A percentile compares a stretch with the other conserved stretches of the same genome.
Evolutionary conservation across 257 asterid genomes (phyloP).

Genomic region (Rehmannia glutinosa): DNA sequence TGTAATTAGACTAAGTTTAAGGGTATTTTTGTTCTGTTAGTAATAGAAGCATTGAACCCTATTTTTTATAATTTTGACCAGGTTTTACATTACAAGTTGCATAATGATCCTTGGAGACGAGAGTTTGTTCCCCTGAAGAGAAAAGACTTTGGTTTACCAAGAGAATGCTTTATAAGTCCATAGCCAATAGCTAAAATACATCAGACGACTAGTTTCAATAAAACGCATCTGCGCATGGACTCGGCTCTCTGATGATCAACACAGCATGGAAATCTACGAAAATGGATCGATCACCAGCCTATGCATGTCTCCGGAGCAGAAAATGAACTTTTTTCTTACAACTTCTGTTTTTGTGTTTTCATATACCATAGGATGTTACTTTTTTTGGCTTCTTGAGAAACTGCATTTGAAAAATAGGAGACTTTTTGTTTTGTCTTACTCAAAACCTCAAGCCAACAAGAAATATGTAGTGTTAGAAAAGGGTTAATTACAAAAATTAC

Average conservation of each 20-base stretch:
- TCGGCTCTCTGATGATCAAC: neutral
- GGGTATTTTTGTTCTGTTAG: neutral
- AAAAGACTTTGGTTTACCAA: slow-evolving; percentile 62
- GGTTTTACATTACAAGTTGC: slow-evolving; percentile 87
- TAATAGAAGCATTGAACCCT: slow-evolving; percentile 1
- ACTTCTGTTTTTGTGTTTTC: neutral
- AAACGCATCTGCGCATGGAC: neutral
- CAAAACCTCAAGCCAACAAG: neutral
- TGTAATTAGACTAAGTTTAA: too few species aligned
- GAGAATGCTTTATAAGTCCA: slow-evolving; percentile 51
- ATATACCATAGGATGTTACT: slow-evolving; percentile 1
- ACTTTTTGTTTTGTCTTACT: neutral
- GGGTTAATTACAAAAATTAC: too few species aligned
- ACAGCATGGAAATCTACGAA: too few species aligned
- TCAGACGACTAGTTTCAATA: neutral
- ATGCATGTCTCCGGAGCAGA: neutral
- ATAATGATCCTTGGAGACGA: slow-evolving; percentile 86
- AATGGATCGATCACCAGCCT: too few species aligned
- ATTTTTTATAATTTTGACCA: slow-evolving; percentile 16
- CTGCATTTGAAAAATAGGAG: neutral
- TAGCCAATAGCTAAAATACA: slow-evolving; percentile 15
- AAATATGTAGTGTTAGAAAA: too few species aligned
- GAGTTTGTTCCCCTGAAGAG: slow-evolving; percentile 26
- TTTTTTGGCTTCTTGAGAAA: neutral
- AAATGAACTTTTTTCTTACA: neutral